Base-by-base conservation (phyloP, 2,329 filamentous ascomycete genomes). In the Didymella segeticola region DNA sequence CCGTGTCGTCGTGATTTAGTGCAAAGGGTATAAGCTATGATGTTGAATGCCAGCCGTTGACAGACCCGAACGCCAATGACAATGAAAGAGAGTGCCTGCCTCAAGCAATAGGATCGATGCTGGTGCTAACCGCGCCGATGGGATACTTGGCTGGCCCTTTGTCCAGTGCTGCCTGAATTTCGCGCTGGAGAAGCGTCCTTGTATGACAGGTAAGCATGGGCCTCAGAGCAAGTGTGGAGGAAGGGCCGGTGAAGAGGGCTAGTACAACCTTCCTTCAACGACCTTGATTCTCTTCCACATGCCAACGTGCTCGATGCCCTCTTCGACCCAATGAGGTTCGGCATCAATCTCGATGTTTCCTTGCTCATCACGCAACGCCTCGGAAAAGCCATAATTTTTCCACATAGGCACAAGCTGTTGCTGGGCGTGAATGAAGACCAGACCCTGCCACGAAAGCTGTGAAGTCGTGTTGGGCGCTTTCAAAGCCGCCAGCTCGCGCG, bases 401-500 rank as follows among this genome's bases (percentile, higher is more conserved):
- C 92, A 98, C 62, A 87, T 79, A 23, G 75, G 76, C 60, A 86
- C 80, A 12, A 89, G 85, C 26, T 79, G 73, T 49, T 83, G 81
- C 77, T 96, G 92, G 3, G 91, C 89, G 78, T 97, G 93, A 20
- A 89, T 83, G 68, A 91, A 86, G 7, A 93, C 80, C 36, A 96
- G 79, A 0, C 93, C 92, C 17, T 83, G 82, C 89, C 90, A 96
- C 23, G 79, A 79, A 22, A 82, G 64, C 11, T 68, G 67, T 11
- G 68, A 63, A n/a, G 75, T 69, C 4, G 52, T 59, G 19, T 68
- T 64, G 54, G 75, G 62, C 77, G 80, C 63, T 79, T 77, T 26
- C 76, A 80, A 55, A 74, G 64, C 71, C 11, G 77, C 72, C 42
- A 80, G 74, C 52, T 81, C 79, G 12, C 72, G 54, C 5, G 65